Percentiles rank a stretch among this genome's conserved stretches.
These are phyloP conservation scores for Cryphonectria nitschkei DNA, from an alignment of 2,329 filamentous ascomycete species.

Conservation along the genomic window DNA sequence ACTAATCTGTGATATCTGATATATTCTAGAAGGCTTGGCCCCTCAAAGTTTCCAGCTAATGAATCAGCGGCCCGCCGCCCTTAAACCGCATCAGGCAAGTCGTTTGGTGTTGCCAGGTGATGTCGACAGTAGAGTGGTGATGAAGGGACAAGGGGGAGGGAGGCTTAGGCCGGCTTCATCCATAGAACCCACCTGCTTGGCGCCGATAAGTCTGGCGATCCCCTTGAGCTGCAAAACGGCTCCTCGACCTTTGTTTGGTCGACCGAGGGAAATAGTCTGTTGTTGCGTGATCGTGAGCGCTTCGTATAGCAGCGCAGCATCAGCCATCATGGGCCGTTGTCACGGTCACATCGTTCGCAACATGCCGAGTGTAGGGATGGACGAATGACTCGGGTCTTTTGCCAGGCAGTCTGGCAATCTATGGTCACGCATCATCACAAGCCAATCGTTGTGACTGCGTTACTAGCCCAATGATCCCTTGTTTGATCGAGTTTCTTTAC, in stretches of 20 bases:
- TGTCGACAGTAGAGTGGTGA: background rate
- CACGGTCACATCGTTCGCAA: background rate
- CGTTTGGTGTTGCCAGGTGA: background rate
- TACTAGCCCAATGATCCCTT: background rate
- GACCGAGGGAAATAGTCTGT: background rate
- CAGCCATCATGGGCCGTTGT: background rate
- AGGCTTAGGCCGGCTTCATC: background rate
- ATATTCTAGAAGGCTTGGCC: background rate
- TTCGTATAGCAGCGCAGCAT: background rate
- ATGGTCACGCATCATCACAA: background rate
- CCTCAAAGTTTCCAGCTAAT: slow-evolving; percentile 1
- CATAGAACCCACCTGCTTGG: background rate
- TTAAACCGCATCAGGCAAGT: slow-evolving; percentile 2
- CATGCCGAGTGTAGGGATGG: background rate
- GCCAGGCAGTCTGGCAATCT: background rate
- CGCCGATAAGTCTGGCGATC: background rate
- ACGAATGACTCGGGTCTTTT: background rate
- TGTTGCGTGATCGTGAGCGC: background rate
- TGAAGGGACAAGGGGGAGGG: background rate
- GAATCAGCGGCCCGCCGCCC: background rate
- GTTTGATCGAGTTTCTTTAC: background rate
- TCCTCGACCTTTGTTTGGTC: slow-evolving; percentile 2
- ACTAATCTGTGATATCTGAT: background rate
- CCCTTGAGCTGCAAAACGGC: background rate
- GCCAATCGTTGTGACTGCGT: background rate